A percentile compares a stretch with the other conserved stretches of the same genome.
phyloP scores from a whole-genome alignment of 352 stramenopile species.

The Phytophthora parvispora region DNA sequence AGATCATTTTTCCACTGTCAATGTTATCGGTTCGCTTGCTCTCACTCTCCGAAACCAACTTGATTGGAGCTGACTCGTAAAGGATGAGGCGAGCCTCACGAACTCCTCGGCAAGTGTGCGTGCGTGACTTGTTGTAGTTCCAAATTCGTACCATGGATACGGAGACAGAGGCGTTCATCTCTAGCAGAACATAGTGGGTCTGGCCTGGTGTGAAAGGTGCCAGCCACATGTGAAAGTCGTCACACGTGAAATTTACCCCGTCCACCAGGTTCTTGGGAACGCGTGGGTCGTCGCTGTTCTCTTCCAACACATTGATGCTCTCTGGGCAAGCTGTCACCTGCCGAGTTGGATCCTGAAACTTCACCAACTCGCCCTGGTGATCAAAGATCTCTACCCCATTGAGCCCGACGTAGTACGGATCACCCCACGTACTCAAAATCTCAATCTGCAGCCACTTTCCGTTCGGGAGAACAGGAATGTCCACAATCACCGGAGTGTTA shows the following conservation, averaged over 20 bases:
- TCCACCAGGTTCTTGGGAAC: slow-evolving; percentile 85
- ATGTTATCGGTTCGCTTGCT: not conserved
- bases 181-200: slow-evolving; percentile 66
- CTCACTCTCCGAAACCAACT: not conserved
- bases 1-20: slow-evolving; percentile 53
- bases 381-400: slow-evolving; percentile 93
- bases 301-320: slow-evolving; percentile 92
- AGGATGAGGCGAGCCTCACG: slow-evolving; percentile 69
- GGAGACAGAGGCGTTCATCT: slow-evolving; percentile 43
- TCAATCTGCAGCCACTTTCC: slow-evolving; percentile 74
- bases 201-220: slow-evolving; percentile 76
- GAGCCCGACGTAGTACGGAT: slow-evolving; percentile 91
- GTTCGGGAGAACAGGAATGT: slow-evolving; percentile 74
- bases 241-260: slow-evolving; percentile 89
- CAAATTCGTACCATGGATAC: slow-evolving; percentile 91
- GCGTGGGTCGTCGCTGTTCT: slow-evolving; percentile 85
- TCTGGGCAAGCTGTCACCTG: slow-evolving; percentile 77
- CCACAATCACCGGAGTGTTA: not conserved
- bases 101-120: slow-evolving; percentile 81
- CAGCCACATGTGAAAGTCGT: slow-evolving; percentile 94
- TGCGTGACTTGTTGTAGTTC: slow-evolving; percentile 95
- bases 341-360: slow-evolving; percentile 48
- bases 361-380: slow-evolving; percentile 62
- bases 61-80: slow-evolving; percentile 27
- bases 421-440: slow-evolving; percentile 91